Evolutionary conservation across 2,329 filamentous ascomycete genomes (phyloP), one percentile per base, ranked within the genome.

Genomic region (Fusarium pininemorale): DNA sequence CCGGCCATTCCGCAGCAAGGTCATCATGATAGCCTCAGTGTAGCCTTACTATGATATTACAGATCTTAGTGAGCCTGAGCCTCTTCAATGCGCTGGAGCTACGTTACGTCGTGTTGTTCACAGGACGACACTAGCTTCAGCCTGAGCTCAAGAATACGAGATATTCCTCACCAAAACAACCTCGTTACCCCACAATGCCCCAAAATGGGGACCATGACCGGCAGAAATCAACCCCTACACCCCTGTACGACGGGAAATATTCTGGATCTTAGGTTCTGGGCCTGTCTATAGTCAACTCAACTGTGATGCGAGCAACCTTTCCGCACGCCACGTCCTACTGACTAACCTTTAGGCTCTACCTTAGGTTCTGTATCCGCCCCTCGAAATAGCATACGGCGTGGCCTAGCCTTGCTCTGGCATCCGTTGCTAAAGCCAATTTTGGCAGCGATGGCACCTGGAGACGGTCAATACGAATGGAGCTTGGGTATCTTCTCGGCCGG

Each of bases 61-160:
- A 59, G 24, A n/a, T 38, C 56, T 59, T 59, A 30, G 32, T 48
- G 41, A 58, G 55, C 54, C 54, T 26, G 35, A 48, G 55, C 28
- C 28, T 50, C 41, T 38, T 58, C 41, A 18, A 58, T 38, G 55
- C 42, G 30, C 42, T 58, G 24, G 41, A 55, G 71, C 55, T 66
- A 74, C 71, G 72, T 74, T 74, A 74, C 72, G 32, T 65, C 26
- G 63, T 41, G 32, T 30, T 39, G 38, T 58, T 47, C 53, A 55
- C 69, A 55, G 32, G 44, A 59, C 38, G 69, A 51, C 64, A 57
- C 63, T 71, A 71, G 67, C 44, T 64, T 54, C 20, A 61, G 44
- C 47, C 58, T 56, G 50, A 60, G 51, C 24, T 16, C 38, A 68
- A 58, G 61, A 77, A 77, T 77, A 77, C 73, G 75, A 76, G 75